Evolutionary conservation across 495 filamentous ascomycete species (phyloP).

Genomic region (Trichoderma orchidacearum): DNA sequence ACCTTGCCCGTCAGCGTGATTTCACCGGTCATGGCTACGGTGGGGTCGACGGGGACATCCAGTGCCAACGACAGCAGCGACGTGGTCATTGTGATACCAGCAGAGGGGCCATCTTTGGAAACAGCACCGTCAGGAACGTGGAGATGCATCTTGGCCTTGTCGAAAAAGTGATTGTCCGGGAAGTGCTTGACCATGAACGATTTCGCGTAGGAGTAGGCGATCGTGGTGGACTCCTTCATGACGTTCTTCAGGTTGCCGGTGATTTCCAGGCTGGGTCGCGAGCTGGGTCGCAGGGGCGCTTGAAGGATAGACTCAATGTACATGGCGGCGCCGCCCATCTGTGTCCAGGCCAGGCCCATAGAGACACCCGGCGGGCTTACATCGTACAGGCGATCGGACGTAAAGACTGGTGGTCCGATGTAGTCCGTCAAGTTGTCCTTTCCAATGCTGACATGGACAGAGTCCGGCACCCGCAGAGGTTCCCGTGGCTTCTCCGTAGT

Average conservation of each 20-base stretch:
- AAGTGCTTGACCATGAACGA: slow-evolving; percentile 71
- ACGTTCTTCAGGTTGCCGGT: slow-evolving; percentile 93
- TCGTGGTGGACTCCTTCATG: slow-evolving; percentile 92
- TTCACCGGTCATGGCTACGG: slow-evolving; percentile 97
- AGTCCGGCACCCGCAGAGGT: slow-evolving; percentile 73
- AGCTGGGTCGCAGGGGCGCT: slow-evolving; percentile 53
- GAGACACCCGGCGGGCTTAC: slow-evolving; percentile 90
- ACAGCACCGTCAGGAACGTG: slow-evolving; percentile 97
- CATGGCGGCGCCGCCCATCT: slow-evolving; percentile 88
- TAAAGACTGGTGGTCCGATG: slow-evolving; percentile 92
- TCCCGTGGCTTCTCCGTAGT: slow-evolving; percentile 56
- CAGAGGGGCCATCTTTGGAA: slow-evolving; percentile 90
- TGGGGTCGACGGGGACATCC: slow-evolving; percentile 62
- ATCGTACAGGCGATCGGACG: slow-evolving; percentile 89
- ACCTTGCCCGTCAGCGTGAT: slow-evolving; percentile 97
- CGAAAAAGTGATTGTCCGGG: slow-evolving; percentile 86
- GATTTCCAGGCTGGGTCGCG: slow-evolving; percentile 66
- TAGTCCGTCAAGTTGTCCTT: slow-evolving; percentile 94
- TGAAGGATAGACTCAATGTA: slow-evolving; percentile 97
- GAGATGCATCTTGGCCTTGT: slow-evolving; percentile 88
- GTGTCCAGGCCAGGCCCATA: slow-evolving; percentile 99
- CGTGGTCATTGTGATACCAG: slow-evolving; percentile 95
- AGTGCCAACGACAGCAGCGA: slow-evolving; percentile 75
- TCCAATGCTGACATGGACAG: slow-evolving; percentile 73
- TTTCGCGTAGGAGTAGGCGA: slow-evolving; percentile 95